phyloP scores from a whole-genome alignment of 768 basidiomycete genomes.

The Rhodotorula paludigena region DNA sequence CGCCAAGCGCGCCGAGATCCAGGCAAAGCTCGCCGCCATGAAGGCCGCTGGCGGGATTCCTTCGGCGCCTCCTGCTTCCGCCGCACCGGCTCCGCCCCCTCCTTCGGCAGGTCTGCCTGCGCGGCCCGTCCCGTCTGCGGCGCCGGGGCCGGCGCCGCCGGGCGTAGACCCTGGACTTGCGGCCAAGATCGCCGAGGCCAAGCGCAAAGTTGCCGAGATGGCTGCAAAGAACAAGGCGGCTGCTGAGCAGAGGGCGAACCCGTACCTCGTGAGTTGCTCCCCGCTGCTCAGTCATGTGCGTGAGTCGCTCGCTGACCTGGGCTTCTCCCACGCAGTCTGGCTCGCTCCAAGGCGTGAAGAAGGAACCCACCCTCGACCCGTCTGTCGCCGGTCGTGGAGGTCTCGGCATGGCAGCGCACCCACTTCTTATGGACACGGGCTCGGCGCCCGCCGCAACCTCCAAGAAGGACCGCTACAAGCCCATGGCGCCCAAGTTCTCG shows the following conservation, averaged over 20 bases:
- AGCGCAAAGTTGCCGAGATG: constrained; percentile 73
- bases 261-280: constrained; percentile 68
- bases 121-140: constrained; percentile 47
- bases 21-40: constrained; percentile 41
- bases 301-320: constrained; percentile 41
- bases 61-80: constrained; percentile 43
- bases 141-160: constrained; percentile 25
- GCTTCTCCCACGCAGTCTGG: constrained; percentile 45
- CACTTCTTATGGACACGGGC: constrained; percentile 68
- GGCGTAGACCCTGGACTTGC: constrained; percentile 60
- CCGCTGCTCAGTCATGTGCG: neutral
- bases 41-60: constrained; percentile 32
- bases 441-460: constrained; percentile 55
- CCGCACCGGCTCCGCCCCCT: constrained; percentile 40
- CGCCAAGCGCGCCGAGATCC: constrained; percentile 67
- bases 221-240: constrained; percentile 59
- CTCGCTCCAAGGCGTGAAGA: constrained; percentile 26
- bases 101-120: constrained; percentile 45
- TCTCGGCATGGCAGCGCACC: constrained; percentile 85
- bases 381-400: constrained; percentile 73
- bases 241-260: constrained; percentile 65
- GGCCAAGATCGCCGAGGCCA: constrained; percentile 75
- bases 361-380: constrained; percentile 50
- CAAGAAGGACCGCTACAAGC: constrained; percentile 82
- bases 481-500: constrained; percentile 98